Conservation (phyloP, 768 basidiomycete species). For the Chiua virens region DNA sequence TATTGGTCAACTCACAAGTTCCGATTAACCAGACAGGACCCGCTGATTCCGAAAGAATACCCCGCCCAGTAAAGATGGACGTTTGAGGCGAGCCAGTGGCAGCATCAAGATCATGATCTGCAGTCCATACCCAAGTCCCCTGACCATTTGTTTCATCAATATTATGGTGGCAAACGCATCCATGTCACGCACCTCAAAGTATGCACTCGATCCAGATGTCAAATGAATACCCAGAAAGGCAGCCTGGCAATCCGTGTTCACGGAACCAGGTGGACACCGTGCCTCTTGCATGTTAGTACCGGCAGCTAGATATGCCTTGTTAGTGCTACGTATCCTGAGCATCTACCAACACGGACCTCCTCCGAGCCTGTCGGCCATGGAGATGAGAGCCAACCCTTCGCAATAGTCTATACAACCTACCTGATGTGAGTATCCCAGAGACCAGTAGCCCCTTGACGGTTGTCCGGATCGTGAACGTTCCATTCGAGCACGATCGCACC, state of each 20-base stretch:
- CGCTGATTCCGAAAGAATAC: conserved; percentile 69
- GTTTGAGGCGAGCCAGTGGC: conserved; percentile 54
- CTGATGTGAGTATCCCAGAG: conserved; percentile 50
- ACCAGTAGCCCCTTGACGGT: conserved; percentile 51
- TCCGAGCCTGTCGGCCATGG: conserved; percentile 19
- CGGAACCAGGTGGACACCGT: conserved; percentile 44
- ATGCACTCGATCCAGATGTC: conserved; percentile 50
- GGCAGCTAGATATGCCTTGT: conserved; percentile 33
- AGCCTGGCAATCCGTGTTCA: conserved; percentile 50
- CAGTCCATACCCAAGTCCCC: conserved; percentile 80
- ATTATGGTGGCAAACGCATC: not conserved
- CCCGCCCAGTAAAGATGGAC: conserved; percentile 63
- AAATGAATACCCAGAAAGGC: conserved; percentile 69
- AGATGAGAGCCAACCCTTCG: not conserved
- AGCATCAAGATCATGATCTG: conserved; percentile 64
- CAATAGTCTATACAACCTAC: conserved; percentile 7
- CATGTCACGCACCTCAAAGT: conserved; percentile 52
- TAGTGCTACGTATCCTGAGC: not conserved
- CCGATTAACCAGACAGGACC: conserved; percentile 85
- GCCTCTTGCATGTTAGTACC: conserved; percentile 51
- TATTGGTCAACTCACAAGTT: conserved; percentile 36
- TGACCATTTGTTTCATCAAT: conserved; percentile 19
- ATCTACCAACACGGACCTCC: conserved; percentile 17
- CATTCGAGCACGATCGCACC: conserved; percentile 55
- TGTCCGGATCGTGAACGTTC: conserved; percentile 58